Evolutionary conservation across 495 filamentous ascomycete species (phyloP).

Genomic region (Letharia lupina): DNA sequence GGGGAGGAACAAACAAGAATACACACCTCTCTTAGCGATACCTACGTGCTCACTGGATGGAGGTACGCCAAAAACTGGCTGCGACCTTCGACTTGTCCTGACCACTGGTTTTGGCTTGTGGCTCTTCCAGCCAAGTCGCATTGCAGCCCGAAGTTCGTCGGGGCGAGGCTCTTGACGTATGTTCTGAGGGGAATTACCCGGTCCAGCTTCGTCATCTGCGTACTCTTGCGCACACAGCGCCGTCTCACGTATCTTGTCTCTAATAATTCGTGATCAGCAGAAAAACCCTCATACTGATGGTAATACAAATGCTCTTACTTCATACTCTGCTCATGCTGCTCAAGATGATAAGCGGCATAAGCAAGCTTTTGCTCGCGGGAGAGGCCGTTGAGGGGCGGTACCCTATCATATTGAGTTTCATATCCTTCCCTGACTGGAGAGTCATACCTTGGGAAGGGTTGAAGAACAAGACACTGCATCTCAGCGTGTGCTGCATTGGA

Average conservation of each 20-base stretch:
- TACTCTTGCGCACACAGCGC: conserved; percentile 9
- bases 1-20: neutral
- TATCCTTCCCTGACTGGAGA: neutral
- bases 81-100: conserved; percentile 10
- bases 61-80: conserved; percentile 7
- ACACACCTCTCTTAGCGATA: conserved; percentile 11
- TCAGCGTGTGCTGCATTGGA: neutral
- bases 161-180: conserved; percentile 3
- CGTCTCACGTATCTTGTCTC: conserved; percentile 13
- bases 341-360: neutral
- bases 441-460: conserved; percentile 10
- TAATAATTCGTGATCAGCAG: neutral
- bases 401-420: neutral
- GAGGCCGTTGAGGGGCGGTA: neutral
- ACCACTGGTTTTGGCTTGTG: conserved; percentile 15
- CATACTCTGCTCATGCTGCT: conserved; percentile 13
- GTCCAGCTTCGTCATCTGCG: conserved; percentile 4
- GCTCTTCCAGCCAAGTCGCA: conserved; percentile 13
- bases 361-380: conserved; percentile 6
- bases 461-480: conserved; percentile 7
- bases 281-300: neutral
- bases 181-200: neutral
- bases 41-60: conserved; percentile 4
- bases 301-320: neutral
- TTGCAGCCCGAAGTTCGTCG: conserved; percentile 6